A percentile compares a stretch with the other conserved stretches of the same genome.
phyloP scores from a whole-genome alignment of 202 grass and related monocot genomes.

The Zoysia matrella region DNA sequence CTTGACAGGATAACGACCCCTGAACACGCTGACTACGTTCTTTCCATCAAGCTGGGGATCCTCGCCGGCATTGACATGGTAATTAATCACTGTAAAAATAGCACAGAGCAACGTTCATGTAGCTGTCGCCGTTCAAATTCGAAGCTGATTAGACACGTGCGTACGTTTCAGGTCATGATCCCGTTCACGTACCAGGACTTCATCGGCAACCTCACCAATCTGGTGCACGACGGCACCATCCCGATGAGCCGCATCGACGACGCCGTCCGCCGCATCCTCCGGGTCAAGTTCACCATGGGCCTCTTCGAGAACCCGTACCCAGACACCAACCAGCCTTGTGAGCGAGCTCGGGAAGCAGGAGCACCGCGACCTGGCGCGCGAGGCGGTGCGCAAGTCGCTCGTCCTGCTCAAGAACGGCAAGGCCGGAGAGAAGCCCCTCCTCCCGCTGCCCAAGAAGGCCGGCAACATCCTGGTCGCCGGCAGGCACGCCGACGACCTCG shows the following conservation, averaged over 20 bases:
- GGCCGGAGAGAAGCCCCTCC: slow-evolving; percentile 20
- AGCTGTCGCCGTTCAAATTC: too few relatives aligned
- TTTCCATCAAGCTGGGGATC: slow-evolving; percentile 71
- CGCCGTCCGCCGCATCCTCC: slow-evolving; percentile 78
- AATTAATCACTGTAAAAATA: background rate
- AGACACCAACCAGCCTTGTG: slow-evolving; percentile 50
- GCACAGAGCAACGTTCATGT: too few relatives aligned
- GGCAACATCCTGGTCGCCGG: slow-evolving; percentile 69
- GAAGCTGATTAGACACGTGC: background rate
- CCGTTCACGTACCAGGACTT: slow-evolving; percentile 71
- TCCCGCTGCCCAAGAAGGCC: slow-evolving; percentile 74
- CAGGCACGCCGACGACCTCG: slow-evolving; percentile 79
- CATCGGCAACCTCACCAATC: slow-evolving; percentile 56
- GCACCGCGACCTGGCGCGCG: slow-evolving; percentile 71
- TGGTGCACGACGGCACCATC: slow-evolving; percentile 68
- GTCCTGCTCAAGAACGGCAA: slow-evolving; percentile 90
- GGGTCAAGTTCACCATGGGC: slow-evolving; percentile 88
- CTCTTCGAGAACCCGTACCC: slow-evolving; percentile 75
- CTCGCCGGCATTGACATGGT: slow-evolving; percentile 92
- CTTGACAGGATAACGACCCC: slow-evolving; percentile 76
- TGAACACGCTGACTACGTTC: slow-evolving; percentile 57
- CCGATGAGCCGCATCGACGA: slow-evolving; percentile 83
- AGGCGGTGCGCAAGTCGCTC: slow-evolving; percentile 85
- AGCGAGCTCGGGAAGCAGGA: slow-evolving; percentile 78
- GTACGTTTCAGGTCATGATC: slow-evolving; percentile 72